A percentile compares a stretch with the other conserved stretches of the same genome.
Conservation (phyloP, 1,284 basidiomycete genomes). For the Sanghuangporus baumii region DNA sequence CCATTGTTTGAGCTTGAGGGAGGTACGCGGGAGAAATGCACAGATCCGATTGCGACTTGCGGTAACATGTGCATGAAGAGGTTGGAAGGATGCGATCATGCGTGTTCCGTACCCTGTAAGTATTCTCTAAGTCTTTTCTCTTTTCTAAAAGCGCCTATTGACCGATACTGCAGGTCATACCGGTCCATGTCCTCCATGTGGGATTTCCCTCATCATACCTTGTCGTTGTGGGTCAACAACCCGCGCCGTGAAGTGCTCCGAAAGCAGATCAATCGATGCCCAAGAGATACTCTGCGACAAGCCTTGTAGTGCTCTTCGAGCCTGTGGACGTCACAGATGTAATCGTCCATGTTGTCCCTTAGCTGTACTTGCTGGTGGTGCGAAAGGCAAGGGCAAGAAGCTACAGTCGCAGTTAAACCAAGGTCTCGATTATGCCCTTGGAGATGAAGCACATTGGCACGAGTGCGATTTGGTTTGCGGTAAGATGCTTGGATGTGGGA, state of each 20-base stretch:
- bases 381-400: conserved; percentile 60
- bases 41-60: conserved; percentile 78
- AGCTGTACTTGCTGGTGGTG: conserved; percentile 46
- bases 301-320: conserved; percentile 66
- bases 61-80: conserved; percentile 59
- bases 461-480: conserved; percentile 77
- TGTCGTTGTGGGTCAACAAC: conserved; percentile 78
- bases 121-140: background rate
- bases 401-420: conserved; percentile 27
- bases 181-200: conserved; percentile 72
- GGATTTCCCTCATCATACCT: conserved; percentile 57
- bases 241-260: conserved; percentile 43
- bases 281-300: conserved; percentile 71
- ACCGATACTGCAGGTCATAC: conserved; percentile 34
- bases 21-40: conserved; percentile 52
- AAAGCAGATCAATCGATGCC: conserved; percentile 32
- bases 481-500: conserved; percentile 66
- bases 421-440: conserved; percentile 31
- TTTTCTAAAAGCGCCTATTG: background rate
- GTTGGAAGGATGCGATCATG: conserved; percentile 59
- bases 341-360: conserved; percentile 81
- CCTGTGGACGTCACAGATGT: conserved; percentile 82
- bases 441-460: conserved; percentile 61
- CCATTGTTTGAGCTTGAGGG: conserved; percentile 7
- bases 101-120: conserved; percentile 49